Evolutionary conservation across 257 asterid species (phyloP).

Genomic region (Nicotiana knightiana): DNA sequence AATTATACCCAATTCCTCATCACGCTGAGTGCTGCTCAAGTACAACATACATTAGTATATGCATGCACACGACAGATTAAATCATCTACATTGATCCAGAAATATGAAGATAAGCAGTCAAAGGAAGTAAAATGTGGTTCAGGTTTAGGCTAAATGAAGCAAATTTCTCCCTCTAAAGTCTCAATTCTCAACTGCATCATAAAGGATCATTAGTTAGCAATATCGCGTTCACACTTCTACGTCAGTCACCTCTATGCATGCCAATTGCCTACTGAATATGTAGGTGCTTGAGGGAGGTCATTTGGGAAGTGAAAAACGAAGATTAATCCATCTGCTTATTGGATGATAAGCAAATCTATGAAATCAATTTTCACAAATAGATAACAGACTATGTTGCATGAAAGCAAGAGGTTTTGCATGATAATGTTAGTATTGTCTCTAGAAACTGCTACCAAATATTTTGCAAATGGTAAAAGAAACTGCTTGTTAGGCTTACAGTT

Average conservation of each 20-base stretch:
- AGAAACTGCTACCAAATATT: neutral
- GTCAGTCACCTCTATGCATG: neutral
- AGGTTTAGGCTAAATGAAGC: neutral
- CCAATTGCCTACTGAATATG: neutral
- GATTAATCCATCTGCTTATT: neutral
- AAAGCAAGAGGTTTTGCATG: neutral
- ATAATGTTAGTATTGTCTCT: neutral
- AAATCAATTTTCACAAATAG: neutral
- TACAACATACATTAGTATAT: constrained; percentile 14
- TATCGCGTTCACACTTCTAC: neutral
- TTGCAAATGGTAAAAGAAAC: neutral
- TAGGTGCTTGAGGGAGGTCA: neutral
- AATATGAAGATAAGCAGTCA: neutral
- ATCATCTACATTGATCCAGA: neutral
- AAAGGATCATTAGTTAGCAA: neutral
- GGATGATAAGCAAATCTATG: neutral
- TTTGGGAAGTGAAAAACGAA: neutral
- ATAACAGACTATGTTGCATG: neutral
- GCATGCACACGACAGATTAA: neutral
- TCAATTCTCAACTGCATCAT: neutral
- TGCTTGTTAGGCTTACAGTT: neutral
- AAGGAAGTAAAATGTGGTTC: neutral
- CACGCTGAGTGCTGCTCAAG: constrained; percentile 49
- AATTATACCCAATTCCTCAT: constrained; percentile 45
- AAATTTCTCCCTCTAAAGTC: neutral